Percentiles rank a stretch among this genome's conserved stretches.
Conservation (phyloP, 371 early-diverging fungal species). For the Blakeslea trispora region DNA sequence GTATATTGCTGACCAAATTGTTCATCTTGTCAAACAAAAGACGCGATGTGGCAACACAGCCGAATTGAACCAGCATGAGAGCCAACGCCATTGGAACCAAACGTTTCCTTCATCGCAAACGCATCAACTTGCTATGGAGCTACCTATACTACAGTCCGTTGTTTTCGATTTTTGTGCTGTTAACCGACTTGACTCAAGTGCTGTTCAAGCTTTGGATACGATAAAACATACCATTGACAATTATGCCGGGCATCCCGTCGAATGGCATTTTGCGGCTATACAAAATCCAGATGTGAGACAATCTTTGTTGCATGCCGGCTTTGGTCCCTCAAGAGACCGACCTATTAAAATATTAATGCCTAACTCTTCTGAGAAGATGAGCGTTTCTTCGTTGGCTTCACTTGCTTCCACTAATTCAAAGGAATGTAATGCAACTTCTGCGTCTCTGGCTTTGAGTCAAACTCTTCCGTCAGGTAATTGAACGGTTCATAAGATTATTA, state of each 20-base stretch:
- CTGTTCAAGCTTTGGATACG: conserved; percentile 68
- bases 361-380: background rate
- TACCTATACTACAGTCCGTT: conserved; percentile 65
- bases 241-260: conserved; percentile 32
- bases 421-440: too few species aligned
- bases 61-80: conserved; percentile 19
- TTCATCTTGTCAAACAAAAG: conserved; percentile 7
- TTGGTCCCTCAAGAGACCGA: conserved; percentile 23
- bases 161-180: conserved; percentile 80
- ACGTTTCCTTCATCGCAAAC: background rate
- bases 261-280: conserved; percentile 39
- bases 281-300: conserved; percentile 28
- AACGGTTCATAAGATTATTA: too few species aligned
- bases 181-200: conserved; percentile 76
- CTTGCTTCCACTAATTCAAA: background rate
- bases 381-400: background rate
- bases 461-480: too few species aligned
- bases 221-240: conserved; percentile 44
- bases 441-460: too few species aligned
- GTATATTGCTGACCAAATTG: conserved; percentile 19
- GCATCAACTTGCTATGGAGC: conserved; percentile 11
- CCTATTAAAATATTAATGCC: background rate
- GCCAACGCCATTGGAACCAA: conserved; percentile 51
- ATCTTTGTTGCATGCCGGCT: conserved; percentile 30
- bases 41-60: conserved; percentile 15